Conservation (phyloP, 257 asterid species). For the Solanum etuberosum region DNA sequence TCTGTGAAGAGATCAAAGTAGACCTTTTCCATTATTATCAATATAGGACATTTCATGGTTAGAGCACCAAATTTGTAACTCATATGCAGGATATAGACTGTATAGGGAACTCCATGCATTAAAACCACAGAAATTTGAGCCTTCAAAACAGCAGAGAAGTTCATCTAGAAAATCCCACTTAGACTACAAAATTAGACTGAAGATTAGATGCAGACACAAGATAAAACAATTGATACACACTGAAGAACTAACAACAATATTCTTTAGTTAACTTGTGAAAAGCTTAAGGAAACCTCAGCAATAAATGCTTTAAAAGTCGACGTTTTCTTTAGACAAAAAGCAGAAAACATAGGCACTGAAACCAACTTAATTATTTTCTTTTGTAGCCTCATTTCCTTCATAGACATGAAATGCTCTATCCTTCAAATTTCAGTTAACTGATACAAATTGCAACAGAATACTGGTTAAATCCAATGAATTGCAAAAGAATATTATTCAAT, state of each 20-base stretch:
- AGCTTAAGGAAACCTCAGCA: neutral
- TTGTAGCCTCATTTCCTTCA: neutral
- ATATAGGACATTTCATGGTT: neutral
- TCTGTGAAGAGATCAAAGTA: slow-evolving; percentile 39
- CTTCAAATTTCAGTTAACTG: neutral
- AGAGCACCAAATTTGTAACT: neutral
- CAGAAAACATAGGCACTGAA: neutral
- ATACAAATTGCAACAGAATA: neutral
- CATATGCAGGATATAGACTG: neutral
- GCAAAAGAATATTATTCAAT: neutral
- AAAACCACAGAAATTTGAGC: neutral
- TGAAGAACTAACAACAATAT: neutral
- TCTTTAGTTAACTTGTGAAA: neutral
- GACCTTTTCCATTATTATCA: neutral
- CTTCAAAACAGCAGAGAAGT: neutral
- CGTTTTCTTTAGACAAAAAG: neutral
- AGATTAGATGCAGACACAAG: neutral
- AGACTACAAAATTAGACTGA: neutral
- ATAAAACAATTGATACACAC: neutral
- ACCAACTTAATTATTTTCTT: neutral
- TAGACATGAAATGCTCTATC: neutral
- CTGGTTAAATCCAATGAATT: neutral
- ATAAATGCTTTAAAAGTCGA: neutral
- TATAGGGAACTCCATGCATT: neutral
- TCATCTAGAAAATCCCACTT: neutral